Evolutionary conservation across 2,329 filamentous ascomycete species (phyloP), one percentile per base, ranked within the genome.

Genomic region (Aspergillus sp.): DNA sequence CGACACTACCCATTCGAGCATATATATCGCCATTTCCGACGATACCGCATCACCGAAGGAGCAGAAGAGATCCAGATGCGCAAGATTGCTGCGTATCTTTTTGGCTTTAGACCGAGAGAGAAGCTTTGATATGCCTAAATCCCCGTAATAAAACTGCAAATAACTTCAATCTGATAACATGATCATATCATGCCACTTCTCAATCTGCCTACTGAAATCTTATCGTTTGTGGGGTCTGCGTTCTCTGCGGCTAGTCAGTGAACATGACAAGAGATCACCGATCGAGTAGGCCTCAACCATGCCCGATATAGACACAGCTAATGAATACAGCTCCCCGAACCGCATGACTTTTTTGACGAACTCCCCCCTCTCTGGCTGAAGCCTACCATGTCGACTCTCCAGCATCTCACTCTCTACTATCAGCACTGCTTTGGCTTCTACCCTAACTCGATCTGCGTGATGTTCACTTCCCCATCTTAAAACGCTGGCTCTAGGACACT

Each of bases 31-130:
- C 79, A 83, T 63, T 81, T 83, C 59, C 65, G 81, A 33, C 67
- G 78, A 26, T 83, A 83, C 54, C 64, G 80, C 31, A 84, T 83
- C 49, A 83, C 80, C 0, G 81, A 83, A 57, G 80, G 79, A 0
- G 79, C 77, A 43, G 81, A 83, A 58, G 79, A 83, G 66, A 81
- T 83, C 40, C 79, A 83, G 62, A 83, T 83, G 74, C 68, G 79
- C n/a, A 82, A 82, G 62, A 72, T 83, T 7, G 79, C 78, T 0
- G 78, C 75, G 7, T 80, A 76, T 61, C 50, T 81, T 35, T 81
- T 82, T 58, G 77, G 75, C 1, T 79, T 62, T 44, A 49, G 19
- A 4, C 19, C 19, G 19, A 19, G 4, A 19, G 19, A 19, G 19
- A 19, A 19, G 19, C 19, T 19, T 19, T 19, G 19, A 19, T 19